Evolutionary conservation across 495 filamentous ascomycete genomes (phyloP).

Genomic region (Aspergillus avenaceus): DNA sequence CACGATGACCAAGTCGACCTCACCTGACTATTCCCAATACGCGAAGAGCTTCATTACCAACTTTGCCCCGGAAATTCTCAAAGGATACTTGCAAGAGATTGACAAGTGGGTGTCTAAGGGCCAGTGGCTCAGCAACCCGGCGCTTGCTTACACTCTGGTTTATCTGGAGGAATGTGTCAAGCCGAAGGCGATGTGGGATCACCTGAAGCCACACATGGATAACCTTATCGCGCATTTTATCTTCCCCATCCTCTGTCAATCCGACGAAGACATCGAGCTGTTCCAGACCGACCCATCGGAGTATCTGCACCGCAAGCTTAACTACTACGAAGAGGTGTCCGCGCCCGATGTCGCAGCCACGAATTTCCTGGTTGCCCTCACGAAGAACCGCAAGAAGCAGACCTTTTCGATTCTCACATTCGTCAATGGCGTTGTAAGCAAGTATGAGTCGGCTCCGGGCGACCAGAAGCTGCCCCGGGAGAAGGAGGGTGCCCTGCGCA

Average conservation of each 20-base stretch:
- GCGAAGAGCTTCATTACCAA: conserved; percentile 86
- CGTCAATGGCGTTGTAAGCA: conserved; percentile 88
- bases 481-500: conserved; percentile 93
- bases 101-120: conserved; percentile 95
- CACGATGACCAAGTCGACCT: conserved; percentile 60
- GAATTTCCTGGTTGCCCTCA: conserved; percentile 91
- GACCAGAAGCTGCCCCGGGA: conserved; percentile 86
- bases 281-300: conserved; percentile 93
- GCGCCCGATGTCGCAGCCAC: conserved; percentile 94
- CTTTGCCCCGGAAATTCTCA: conserved; percentile 92
- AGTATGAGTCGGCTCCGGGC: conserved; percentile 77
- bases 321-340: conserved; percentile 96
- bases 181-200: conserved; percentile 92
- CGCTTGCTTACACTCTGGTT: conserved; percentile 83
- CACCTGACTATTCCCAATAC: conserved; percentile 68
- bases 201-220: conserved; percentile 88
- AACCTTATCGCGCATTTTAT: conserved; percentile 89
- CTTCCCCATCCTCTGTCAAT: conserved; percentile 91
- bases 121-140: conserved; percentile 91
- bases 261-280: conserved; percentile 87
- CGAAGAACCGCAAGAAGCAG: conserved; percentile 91
- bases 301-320: conserved; percentile 93
- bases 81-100: conserved; percentile 85
- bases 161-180: conserved; percentile 97
- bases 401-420: conserved; percentile 91